Conservation (phyloP, 352 stramenopile genomes). For the Pythium sp. region DNA sequence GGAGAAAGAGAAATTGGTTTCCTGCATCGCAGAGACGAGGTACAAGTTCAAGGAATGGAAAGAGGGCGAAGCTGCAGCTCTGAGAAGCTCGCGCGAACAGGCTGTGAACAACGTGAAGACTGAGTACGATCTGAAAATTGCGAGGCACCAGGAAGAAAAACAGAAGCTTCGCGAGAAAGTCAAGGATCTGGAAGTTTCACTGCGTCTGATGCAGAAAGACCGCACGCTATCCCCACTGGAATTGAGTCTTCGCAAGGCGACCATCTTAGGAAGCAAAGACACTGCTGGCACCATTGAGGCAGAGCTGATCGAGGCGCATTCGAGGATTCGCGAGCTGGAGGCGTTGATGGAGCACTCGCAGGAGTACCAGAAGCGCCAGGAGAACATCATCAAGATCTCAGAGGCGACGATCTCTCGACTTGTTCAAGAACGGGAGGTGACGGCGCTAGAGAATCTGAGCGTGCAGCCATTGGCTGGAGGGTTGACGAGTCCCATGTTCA, state of each 20-base stretch:
- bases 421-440: constrained; percentile 52
- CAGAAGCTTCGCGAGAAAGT: constrained; percentile 73
- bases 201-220: constrained; percentile 64
- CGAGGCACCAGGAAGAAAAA: constrained; percentile 67
- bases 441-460: constrained; percentile 42
- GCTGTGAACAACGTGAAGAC: constrained; percentile 47
- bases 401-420: constrained; percentile 62
- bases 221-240: constrained; percentile 57
- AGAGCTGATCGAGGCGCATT: constrained; percentile 53
- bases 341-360: constrained; percentile 50
- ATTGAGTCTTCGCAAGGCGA: constrained; percentile 57
- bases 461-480: constrained; percentile 25
- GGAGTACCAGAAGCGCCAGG: constrained; percentile 57
- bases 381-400: constrained; percentile 60
- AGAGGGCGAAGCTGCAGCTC: constrained; percentile 38
- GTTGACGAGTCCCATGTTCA: neutral
- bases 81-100: constrained; percentile 45
- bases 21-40: constrained; percentile 48
- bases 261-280: constrained; percentile 52
- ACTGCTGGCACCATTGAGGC: constrained; percentile 37
- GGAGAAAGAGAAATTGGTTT: constrained; percentile 55
- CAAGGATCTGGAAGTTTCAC: constrained; percentile 66
- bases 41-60: constrained; percentile 69
- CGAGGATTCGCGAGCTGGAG: constrained; percentile 56
- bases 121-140: constrained; percentile 67